These are phyloP conservation scores for Pythium guiyangense DNA, from an alignment of 352 stramenopile species.

Conservation along the genomic window DNA sequence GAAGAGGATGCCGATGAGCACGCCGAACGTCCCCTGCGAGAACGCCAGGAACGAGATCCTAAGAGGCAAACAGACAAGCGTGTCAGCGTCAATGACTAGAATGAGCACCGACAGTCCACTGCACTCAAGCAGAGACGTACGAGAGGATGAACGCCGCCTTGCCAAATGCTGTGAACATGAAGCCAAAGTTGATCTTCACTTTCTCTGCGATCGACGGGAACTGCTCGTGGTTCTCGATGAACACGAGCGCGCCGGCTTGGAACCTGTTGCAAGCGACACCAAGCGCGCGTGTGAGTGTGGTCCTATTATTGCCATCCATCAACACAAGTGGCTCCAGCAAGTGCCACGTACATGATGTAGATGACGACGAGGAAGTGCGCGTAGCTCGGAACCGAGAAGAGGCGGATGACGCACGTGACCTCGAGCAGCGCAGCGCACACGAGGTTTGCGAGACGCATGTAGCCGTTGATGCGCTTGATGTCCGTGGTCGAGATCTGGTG, in stretches of 20 bases:
- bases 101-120: background rate
- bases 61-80: background rate
- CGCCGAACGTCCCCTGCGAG: constrained; percentile 77
- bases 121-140: constrained; percentile 25
- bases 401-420: constrained; percentile 72
- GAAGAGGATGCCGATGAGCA: constrained; percentile 69
- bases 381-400: constrained; percentile 74
- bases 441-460: constrained; percentile 82
- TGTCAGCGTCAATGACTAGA: no score
- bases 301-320: no score
- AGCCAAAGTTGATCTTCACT: constrained; percentile 85
- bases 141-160: constrained; percentile 81
- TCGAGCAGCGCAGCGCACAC: constrained; percentile 51
- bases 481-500: constrained; percentile 71
- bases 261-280: constrained; percentile 43
- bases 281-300: background rate
- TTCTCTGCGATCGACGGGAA: constrained; percentile 75
- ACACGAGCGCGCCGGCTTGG: constrained; percentile 55
- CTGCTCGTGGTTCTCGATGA: constrained; percentile 82
- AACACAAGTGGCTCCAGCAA: background rate
- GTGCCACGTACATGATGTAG: constrained; percentile 69
- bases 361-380: constrained; percentile 81
- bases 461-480: constrained; percentile 83
- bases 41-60: constrained; percentile 81
- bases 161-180: constrained; percentile 85